phyloP scores from a whole-genome alignment of 306 rosid genomes.

The Senna tora region DNA sequence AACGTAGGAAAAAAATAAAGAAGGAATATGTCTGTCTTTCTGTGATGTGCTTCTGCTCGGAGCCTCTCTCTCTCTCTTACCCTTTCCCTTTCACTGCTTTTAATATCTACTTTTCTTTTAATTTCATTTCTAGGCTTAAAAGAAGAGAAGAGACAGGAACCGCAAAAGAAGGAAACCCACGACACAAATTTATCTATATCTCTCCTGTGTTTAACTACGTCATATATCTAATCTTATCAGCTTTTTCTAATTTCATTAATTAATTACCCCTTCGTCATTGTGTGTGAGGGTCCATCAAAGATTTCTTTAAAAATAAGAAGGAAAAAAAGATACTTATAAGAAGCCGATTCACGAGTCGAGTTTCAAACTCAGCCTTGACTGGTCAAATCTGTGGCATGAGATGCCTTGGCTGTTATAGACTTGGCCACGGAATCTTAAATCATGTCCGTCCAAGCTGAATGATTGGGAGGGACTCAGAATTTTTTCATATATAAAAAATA shows the following conservation, averaged over 20 bases:
- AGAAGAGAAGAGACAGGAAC: not conserved
- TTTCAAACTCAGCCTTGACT: not conserved
- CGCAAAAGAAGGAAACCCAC: not conserved
- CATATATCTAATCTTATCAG: not conserved
- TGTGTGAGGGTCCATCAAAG: not conserved
- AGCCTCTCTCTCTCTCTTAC: not conserved
- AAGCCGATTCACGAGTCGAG: not conserved
- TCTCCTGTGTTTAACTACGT: not conserved
- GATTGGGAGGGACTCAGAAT: not conserved
- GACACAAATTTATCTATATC: not conserved
- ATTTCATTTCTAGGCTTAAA: not conserved
- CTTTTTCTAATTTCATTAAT: not conserved
- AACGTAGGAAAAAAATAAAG: not conserved
- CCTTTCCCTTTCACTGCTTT: slow-evolving; percentile 15
- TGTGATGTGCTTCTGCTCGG: not conserved
- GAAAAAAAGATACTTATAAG: not conserved
- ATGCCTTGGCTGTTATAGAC: slow-evolving; percentile 2
- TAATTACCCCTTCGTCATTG: not conserved
- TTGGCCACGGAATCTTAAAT: slow-evolving; percentile 11
- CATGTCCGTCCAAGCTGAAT: not conserved
- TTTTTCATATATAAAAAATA: not conserved
- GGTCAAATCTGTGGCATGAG: slow-evolving; percentile 19
- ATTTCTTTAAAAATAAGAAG: not conserved
- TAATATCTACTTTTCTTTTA: not conserved
- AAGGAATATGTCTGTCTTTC: not conserved